Evolutionary conservation across 2,329 filamentous ascomycete species (phyloP).

Genomic region (Fusarium praegraminearum): DNA sequence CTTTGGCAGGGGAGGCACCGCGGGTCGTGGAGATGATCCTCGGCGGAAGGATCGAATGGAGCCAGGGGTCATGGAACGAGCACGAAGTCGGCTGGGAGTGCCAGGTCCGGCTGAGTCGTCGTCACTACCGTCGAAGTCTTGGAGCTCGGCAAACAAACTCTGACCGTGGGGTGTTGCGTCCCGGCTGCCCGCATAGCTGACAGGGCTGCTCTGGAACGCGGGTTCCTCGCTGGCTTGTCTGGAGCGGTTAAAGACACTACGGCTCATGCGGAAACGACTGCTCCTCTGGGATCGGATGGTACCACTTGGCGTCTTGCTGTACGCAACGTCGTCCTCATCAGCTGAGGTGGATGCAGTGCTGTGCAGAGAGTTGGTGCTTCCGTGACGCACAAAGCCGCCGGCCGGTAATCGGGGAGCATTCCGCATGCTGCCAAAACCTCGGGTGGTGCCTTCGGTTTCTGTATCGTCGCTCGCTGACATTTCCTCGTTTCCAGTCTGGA

Average conservation of each 20-base stretch:
- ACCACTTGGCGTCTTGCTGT: conserved; percentile 71
- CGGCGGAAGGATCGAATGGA: conserved; percentile 61
- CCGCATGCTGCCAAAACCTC: conserved; percentile 58
- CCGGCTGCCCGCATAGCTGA: conserved; percentile 65
- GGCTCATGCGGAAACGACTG: conserved; percentile 76
- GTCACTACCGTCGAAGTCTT: conserved; percentile 80
- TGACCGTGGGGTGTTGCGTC: conserved; percentile 69
- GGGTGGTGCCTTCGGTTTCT: conserved; percentile 79
- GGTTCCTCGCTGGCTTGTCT: conserved; percentile 72
- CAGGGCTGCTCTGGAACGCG: conserved; percentile 68
- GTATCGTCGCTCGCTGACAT: conserved; percentile 84
- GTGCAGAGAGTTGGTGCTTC: conserved; percentile 76
- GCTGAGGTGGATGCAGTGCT: conserved; percentile 91
- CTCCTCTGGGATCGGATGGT: conserved; percentile 72
- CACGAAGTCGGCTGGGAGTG: conserved; percentile 66
- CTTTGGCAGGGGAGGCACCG: conserved; percentile 63
- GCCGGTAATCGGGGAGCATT: conserved; percentile 58
- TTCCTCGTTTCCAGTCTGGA: conserved; percentile 92
- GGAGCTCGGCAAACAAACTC: conserved; percentile 91
- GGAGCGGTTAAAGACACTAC: conserved; percentile 69
- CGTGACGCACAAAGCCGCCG: conserved; percentile 53
- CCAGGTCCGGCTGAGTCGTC: conserved; percentile 72
- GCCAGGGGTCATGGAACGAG: conserved; percentile 62
- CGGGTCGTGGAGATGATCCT: conserved; percentile 59
- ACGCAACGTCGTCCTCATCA: conserved; percentile 73